Base-by-base conservation (phyloP, 2,329 filamentous ascomycete genomes). In the Colletotrichum sp. region DNA sequence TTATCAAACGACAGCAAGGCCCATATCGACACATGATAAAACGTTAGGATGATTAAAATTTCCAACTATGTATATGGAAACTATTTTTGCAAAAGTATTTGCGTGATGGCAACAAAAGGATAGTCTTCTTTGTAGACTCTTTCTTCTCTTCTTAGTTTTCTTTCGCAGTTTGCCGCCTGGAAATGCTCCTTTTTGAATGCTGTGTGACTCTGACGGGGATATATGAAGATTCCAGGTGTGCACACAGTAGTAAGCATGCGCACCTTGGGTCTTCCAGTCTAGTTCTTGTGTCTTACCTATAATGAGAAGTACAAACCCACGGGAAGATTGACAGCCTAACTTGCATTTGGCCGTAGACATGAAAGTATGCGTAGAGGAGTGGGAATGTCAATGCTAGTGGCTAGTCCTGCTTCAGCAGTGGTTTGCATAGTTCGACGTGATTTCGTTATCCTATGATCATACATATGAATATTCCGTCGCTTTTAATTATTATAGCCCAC, bases 21-120 rank as follows among this genome's bases (percentile, higher is more conserved):
- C 3, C 1, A n/a, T 1, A n/a, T n/a, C 0, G 9, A n/a, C 8
- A 43, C 3, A 6, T n/a, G 0, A 18, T 10, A 6, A 43, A 43
- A 43, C 3, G 7, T 18, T 3, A 18, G 16, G 36, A 39, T 18
- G 7, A 39, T 16, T 18, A 9, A 16, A 39, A 5, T 39, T 16
- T 18, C 7, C 7, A 39, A 8, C 5, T 18, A 5, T 9, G 16
- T 18, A 39, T 5, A 39, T 18, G 15, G 7, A 3, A 39, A 18
- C 0, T 2, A 39, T 39, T 9, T 9, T 39, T 9, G 7, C 15
- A 39, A 39, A 5, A 16, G 16, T 39, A 39, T 39, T 39, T 39
- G 16, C 36, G 16, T 39, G 7, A 18, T 39, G 15, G 16, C 4
- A 39, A 9, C 7, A 9, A 39, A 39, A 39, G 7, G 15, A 18